Conservation (phyloP, 164 flowering plant genomes). For the Kalanchoe fedtschenkoi region DNA sequence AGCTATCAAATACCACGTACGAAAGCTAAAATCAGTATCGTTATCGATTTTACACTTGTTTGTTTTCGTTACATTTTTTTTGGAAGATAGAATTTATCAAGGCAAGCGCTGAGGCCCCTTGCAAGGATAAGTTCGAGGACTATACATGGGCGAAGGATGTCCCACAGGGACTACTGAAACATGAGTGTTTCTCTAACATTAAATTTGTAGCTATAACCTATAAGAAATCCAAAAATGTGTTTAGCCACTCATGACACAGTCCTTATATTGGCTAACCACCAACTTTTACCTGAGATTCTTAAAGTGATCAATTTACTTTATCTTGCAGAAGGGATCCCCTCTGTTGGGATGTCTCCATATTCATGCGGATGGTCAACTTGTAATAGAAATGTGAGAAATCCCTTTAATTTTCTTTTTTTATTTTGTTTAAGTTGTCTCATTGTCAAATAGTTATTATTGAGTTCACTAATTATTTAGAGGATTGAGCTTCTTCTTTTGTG, state of each 20-base stretch:
- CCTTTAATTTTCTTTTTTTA: background rate
- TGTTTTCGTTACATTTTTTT: too few relatives aligned
- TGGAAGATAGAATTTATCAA: too few relatives aligned
- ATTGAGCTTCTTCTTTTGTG: background rate
- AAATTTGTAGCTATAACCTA: background rate
- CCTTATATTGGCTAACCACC: background rate
- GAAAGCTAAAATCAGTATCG: too few relatives aligned
- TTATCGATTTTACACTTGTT: too few relatives aligned
- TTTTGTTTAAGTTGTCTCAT: background rate
- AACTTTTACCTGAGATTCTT: background rate
- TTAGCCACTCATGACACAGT: background rate
- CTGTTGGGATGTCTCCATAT: slow-evolving; percentile 92
- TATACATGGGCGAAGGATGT: too few relatives aligned
- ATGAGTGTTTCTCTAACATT: too few relatives aligned
- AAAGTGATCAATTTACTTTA: background rate
- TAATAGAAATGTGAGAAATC: slow-evolving; percentile 59
- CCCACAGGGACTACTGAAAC: too few relatives aligned
- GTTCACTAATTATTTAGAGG: background rate
- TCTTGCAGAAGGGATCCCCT: slow-evolving; percentile 86
- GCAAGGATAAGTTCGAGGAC: too few relatives aligned
- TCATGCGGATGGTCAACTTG: slow-evolving; percentile 94
- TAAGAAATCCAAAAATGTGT: too few relatives aligned
- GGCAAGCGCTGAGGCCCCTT: too few relatives aligned
- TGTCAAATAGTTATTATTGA: background rate
- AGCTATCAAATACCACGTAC: too few relatives aligned